phyloP scores from a whole-genome alignment of 768 basidiomycete species.

The Coprinellus micaceus region DNA sequence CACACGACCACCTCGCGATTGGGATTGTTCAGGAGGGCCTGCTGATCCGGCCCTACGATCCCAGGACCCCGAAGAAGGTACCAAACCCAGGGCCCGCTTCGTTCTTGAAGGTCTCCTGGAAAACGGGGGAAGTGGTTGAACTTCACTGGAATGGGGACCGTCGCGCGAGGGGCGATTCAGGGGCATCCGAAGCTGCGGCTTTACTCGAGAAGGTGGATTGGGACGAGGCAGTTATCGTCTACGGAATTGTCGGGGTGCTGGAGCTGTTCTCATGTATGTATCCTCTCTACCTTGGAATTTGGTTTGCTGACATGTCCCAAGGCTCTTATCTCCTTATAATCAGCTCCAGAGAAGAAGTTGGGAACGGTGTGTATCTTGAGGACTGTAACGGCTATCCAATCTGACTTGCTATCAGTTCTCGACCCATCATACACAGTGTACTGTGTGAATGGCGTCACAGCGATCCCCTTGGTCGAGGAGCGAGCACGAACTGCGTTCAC shows the following conservation, averaged over 20 bases:
- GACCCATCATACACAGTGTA: conserved; percentile 61
- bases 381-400: conserved; percentile 1
- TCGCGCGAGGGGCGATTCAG: conserved; percentile 23
- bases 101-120: conserved; percentile 54
- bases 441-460: conserved; percentile 61
- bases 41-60: conserved; percentile 56
- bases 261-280: conserved; percentile 66
- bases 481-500: conserved; percentile 54
- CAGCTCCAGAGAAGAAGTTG: conserved; percentile 57
- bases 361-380: conserved; percentile 50
- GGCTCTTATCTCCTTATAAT: conserved; percentile 78
- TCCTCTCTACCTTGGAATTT: conserved; percentile 11
- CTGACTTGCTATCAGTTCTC: conserved; percentile 47
- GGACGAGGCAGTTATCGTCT: conserved; percentile 55
- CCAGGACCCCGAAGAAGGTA: conserved; percentile 17
- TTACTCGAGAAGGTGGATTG: conserved; percentile 44
- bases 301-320: conserved; percentile 24
- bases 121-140: conserved; percentile 33
- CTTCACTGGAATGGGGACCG: conserved; percentile 46
- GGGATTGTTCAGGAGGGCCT: conserved; percentile 58
- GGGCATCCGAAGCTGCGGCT: not conserved
- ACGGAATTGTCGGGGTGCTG: conserved; percentile 74
- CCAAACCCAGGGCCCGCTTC: conserved; percentile 20
- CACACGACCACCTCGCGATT: conserved; percentile 65
- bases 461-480: conserved; percentile 68